A percentile compares a stretch with the other conserved stretches of the same genome.
Evolutionary conservation across 1,284 basidiomycete species (phyloP).

Genomic region (Ganoderma lucidum): DNA sequence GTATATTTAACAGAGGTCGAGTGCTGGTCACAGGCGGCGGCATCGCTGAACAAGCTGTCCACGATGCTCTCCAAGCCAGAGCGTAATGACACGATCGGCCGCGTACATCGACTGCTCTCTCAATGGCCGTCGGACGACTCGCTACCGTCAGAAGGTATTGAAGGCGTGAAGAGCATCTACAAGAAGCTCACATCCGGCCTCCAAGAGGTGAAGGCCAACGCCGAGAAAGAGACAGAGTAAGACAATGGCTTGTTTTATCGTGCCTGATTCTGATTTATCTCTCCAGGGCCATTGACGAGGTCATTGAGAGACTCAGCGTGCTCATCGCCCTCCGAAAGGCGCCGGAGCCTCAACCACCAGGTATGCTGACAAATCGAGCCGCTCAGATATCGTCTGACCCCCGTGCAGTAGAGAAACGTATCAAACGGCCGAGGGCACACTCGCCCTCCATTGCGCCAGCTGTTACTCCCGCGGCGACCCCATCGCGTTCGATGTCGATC

Average conservation of each 20-base stretch:
- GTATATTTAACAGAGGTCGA: slow-evolving; percentile 61
- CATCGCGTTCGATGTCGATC: slow-evolving; percentile 51
- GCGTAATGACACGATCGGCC: slow-evolving; percentile 65
- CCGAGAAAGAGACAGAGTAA: slow-evolving; percentile 72
- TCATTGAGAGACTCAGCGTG: slow-evolving; percentile 71
- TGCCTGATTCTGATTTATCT: slow-evolving; percentile 13
- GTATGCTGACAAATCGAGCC: slow-evolving; percentile 44
- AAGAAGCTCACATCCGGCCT: slow-evolving; percentile 68
- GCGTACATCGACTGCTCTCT: slow-evolving; percentile 74
- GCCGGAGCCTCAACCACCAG: slow-evolving; percentile 64
- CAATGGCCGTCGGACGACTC: slow-evolving; percentile 77
- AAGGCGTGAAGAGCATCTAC: slow-evolving; percentile 66
- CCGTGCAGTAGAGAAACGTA: slow-evolving; percentile 65
- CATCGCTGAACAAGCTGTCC: slow-evolving; percentile 62
- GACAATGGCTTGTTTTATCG: slow-evolving; percentile 14
- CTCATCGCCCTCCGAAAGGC: slow-evolving; percentile 77
- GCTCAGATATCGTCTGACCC: not conserved
- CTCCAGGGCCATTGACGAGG: slow-evolving; percentile 70
- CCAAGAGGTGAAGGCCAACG: slow-evolving; percentile 63
- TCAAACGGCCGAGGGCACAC: slow-evolving; percentile 73
- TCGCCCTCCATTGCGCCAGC: slow-evolving; percentile 62
- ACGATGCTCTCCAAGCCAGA: slow-evolving; percentile 58
- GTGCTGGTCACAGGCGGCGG: slow-evolving; percentile 72
- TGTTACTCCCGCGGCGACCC: slow-evolving; percentile 48
- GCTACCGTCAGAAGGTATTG: slow-evolving; percentile 70